Percentiles rank a stretch among this genome's conserved stretches.
These are phyloP conservation scores for Barnettozyma sp. DNA, from an alignment of 805 yeast genomes.

Conservation along the genomic window DNA sequence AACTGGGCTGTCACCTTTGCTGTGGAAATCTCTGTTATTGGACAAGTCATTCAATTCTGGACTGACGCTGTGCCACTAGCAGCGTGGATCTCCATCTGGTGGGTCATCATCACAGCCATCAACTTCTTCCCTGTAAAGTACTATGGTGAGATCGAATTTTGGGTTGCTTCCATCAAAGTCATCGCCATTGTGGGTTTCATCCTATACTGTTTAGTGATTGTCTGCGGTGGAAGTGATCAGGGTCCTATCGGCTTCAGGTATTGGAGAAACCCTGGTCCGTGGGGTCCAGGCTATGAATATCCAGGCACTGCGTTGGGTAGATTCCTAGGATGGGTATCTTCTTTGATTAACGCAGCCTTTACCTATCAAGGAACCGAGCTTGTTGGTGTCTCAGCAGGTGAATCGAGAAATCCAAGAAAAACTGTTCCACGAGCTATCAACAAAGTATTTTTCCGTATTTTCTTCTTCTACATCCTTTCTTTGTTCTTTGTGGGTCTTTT, in stretches of 20 bases:
- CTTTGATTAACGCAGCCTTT: slow-evolving; percentile 69
- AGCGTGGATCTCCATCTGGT: slow-evolving; percentile 67
- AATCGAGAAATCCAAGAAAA: slow-evolving; percentile 61
- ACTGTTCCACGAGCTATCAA: slow-evolving; percentile 67
- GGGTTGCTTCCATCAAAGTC: slow-evolving; percentile 64
- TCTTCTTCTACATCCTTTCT: slow-evolving; percentile 57
- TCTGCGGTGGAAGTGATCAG: slow-evolving; percentile 62
- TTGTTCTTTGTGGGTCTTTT: slow-evolving; percentile 63
- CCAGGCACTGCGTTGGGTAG: slow-evolving; percentile 43
- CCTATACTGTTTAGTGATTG: slow-evolving; percentile 60
- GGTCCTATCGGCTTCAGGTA: slow-evolving; percentile 76
- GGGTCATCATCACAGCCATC: slow-evolving; percentile 43
- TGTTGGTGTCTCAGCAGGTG: slow-evolving; percentile 72
- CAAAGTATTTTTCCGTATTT: slow-evolving; percentile 59
- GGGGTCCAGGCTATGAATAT: slow-evolving; percentile 59
- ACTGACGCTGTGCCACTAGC: slow-evolving; percentile 61
- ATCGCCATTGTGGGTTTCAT: slow-evolving; percentile 67
- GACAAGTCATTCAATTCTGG: slow-evolving; percentile 61
- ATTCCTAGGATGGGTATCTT: slow-evolving; percentile 63
- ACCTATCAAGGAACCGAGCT: slow-evolving; percentile 77
- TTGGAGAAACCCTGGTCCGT: slow-evolving; percentile 75
- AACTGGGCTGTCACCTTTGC: slow-evolving; percentile 76
- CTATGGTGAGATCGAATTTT: slow-evolving; percentile 72
- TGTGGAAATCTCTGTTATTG: slow-evolving; percentile 63
- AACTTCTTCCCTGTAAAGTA: slow-evolving; percentile 63